Conservation (phyloP, 2,329 filamentous ascomycete genomes). For the Pseudogymnoascus sp. region DNA sequence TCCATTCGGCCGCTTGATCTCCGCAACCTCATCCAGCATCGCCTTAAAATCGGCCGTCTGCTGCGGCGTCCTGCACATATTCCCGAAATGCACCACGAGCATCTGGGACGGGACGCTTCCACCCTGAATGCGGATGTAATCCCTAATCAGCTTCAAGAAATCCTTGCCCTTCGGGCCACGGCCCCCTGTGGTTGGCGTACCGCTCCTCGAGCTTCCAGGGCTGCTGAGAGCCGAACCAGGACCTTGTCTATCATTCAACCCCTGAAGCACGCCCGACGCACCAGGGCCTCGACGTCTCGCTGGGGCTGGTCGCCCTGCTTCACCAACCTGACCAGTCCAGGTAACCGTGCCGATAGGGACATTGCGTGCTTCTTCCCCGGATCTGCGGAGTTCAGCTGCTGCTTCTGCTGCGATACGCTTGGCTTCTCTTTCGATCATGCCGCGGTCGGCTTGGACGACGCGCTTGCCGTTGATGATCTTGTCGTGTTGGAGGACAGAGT, state of each 20-base stretch:
- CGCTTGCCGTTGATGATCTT: slow-evolving; percentile 74
- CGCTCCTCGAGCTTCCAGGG: slow-evolving; percentile 38
- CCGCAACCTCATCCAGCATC: slow-evolving; percentile 69
- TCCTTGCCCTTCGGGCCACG: slow-evolving; percentile 45
- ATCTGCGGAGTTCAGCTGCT: slow-evolving; percentile 63
- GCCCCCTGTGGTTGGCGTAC: slow-evolving; percentile 30
- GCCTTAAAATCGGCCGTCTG: slow-evolving; percentile 73
- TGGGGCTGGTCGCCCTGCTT: slow-evolving; percentile 58
- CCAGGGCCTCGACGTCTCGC: slow-evolving; percentile 38
- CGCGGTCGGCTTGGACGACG: slow-evolving; percentile 63
- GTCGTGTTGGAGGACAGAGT: slow-evolving; percentile 90
- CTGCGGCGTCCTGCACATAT: slow-evolving; percentile 60
- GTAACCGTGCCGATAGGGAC: slow-evolving; percentile 80
- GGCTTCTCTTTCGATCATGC: slow-evolving; percentile 74
- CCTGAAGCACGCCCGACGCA: slow-evolving; percentile 47
- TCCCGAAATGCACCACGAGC: slow-evolving; percentile 84
- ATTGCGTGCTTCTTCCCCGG: slow-evolving; percentile 61
- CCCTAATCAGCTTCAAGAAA: slow-evolving; percentile 64
- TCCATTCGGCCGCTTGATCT: slow-evolving; percentile 41
- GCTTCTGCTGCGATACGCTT: slow-evolving; percentile 70
- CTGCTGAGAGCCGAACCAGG: slow-evolving; percentile 29
- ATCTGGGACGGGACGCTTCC: slow-evolving; percentile 75
- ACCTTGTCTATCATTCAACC: slow-evolving; percentile 47
- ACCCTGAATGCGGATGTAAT: slow-evolving; percentile 70
- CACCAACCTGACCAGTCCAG: slow-evolving; percentile 82